A percentile compares a stretch with the other conserved stretches of the same genome.
These are phyloP conservation scores for Soucietia sequanensis DNA, from an alignment of 805 yeast species.

Conservation along the genomic window DNA sequence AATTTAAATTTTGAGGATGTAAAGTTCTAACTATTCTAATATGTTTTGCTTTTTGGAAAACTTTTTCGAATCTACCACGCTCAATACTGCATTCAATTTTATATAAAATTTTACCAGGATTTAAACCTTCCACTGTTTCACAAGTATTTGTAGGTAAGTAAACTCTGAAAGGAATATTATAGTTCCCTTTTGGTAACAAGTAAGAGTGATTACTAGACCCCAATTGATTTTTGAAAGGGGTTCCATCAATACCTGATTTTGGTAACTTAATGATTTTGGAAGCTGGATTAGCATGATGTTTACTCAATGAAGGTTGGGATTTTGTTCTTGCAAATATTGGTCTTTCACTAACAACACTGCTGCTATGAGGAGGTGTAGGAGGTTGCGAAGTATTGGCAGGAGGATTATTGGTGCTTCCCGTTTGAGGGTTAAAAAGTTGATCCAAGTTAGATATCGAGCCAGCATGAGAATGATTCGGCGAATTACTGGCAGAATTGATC, in stretches of 20 bases:
- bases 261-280: slow-evolving; percentile 25
- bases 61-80: slow-evolving; percentile 43
- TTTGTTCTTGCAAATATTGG: slow-evolving; percentile 28
- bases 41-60: slow-evolving; percentile 32
- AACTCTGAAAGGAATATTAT: slow-evolving; percentile 47
- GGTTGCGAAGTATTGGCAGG: neutral
- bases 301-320: slow-evolving; percentile 26
- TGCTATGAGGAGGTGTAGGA: too few relatives aligned
- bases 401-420: too few relatives aligned
- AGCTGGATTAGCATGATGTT: slow-evolving; percentile 3
- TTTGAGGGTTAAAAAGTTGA: too few relatives aligned
- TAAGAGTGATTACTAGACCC: slow-evolving; percentile 31
- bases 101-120: slow-evolving; percentile 42
- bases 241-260: slow-evolving; percentile 40
- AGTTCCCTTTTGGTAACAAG: slow-evolving; percentile 51
- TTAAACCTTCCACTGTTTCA: slow-evolving; percentile 52
- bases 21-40: slow-evolving; percentile 45
- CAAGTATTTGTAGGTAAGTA: slow-evolving; percentile 46
- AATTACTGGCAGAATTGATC: neutral
- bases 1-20: slow-evolving; percentile 35
- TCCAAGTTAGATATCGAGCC: neutral
- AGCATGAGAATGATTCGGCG: neutral
- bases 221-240: slow-evolving; percentile 36
- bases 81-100: slow-evolving; percentile 41
- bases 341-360: slow-evolving; percentile 9